Evolutionary conservation across 2,329 filamentous ascomycete genomes (phyloP).

Genomic region (Hypoxylon sp.): DNA sequence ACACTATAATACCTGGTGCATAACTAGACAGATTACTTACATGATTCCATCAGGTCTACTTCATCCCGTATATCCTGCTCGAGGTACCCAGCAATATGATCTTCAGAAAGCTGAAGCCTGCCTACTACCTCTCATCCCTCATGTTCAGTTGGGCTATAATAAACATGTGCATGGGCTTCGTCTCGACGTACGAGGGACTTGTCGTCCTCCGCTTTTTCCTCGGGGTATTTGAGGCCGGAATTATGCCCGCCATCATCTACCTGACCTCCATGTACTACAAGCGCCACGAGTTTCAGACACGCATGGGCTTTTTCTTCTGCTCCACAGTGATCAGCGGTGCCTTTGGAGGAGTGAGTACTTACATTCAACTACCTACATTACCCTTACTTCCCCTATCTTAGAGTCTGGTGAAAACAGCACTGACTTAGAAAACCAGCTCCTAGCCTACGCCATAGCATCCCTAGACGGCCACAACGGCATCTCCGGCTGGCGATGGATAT

Average conservation of each 20-base stretch:
- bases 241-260: conserved; percentile 57
- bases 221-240: conserved; percentile 56
- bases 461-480: conserved; percentile 55
- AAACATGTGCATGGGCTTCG: conserved; percentile 57
- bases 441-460: conserved; percentile 58
- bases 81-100: conserved; percentile 58
- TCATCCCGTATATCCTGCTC: conserved; percentile 54
- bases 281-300: conserved; percentile 57
- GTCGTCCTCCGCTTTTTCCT: conserved; percentile 55
- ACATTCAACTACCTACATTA: background rate
- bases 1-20: too few relatives aligned
- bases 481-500: conserved; percentile 59
- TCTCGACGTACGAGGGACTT: conserved; percentile 51
- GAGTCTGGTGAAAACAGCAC: too few relatives aligned
- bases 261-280: conserved; percentile 60
- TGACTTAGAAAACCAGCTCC: too few relatives aligned
- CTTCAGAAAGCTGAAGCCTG: conserved; percentile 53
- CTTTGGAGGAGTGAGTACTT: conserved; percentile 51
- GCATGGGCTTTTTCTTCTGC: conserved; percentile 55
- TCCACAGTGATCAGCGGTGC: conserved; percentile 53
- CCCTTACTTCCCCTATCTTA: background rate
- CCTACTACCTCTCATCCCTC: conserved; percentile 48
- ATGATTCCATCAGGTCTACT: conserved; percentile 45
- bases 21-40: too few relatives aligned
- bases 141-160: conserved; percentile 57